Evolutionary conservation across 2,329 filamentous ascomycete species (phyloP).

Genomic region (Alternaria triticimaculans): DNA sequence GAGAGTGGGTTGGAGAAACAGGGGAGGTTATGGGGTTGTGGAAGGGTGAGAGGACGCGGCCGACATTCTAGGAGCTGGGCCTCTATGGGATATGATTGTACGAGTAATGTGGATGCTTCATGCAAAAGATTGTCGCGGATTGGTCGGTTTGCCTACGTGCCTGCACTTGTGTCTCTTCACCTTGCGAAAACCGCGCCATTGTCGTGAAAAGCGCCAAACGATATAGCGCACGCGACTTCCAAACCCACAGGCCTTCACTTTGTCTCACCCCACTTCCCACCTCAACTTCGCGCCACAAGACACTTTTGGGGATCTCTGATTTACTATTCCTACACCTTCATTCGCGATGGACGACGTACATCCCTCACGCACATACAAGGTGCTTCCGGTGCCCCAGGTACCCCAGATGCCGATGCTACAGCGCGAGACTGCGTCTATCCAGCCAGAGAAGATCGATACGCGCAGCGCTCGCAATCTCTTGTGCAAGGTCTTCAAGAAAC

Average conservation of each 20-base stretch:
- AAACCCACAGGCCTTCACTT: not conserved
- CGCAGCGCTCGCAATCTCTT: slow-evolving; percentile 8
- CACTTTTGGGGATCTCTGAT: not conserved
- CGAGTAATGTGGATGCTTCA: slow-evolving; percentile 9
- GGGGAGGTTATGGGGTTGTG: slow-evolving; percentile 68
- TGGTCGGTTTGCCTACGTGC: not conserved
- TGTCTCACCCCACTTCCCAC: not conserved
- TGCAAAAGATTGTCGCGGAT: not conserved
- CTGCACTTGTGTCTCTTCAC: not conserved
- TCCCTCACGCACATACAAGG: not conserved
- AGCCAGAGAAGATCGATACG: not conserved
- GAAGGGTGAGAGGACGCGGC: slow-evolving; percentile 64
- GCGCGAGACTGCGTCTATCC: not conserved
- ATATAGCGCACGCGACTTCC: not conserved
- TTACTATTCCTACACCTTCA: not conserved
- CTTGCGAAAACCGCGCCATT: not conserved
- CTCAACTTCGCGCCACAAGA: not conserved
- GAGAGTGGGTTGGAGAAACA: slow-evolving; percentile 69
- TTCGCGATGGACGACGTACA: not conserved
- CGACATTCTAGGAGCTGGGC: slow-evolving; percentile 36
- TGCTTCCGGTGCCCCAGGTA: not conserved
- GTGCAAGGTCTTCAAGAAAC: slow-evolving; percentile 3
- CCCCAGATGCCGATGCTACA: not conserved
- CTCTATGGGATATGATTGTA: slow-evolving; percentile 15
- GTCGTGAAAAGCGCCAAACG: not conserved